Percentiles rank a stretch among this genome's conserved stretches.
Conservation (phyloP, 768 basidiomycete species). For the Mrakia frigida region DNA sequence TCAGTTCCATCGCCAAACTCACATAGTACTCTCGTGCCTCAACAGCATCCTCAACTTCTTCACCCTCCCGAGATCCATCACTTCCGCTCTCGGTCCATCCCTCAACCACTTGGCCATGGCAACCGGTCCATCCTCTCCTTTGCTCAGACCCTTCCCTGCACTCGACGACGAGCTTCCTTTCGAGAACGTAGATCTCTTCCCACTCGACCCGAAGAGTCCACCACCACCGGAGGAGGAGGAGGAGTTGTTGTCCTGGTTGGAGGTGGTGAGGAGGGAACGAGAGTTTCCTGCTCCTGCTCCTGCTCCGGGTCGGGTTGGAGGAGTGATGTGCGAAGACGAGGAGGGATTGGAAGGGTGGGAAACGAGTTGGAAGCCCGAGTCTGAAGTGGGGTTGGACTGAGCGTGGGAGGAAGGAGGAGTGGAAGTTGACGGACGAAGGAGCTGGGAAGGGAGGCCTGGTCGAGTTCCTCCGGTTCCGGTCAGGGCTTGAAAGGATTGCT, state of each 20-base stretch:
- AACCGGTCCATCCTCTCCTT: conserved; percentile 16
- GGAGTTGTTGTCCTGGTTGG: conserved; percentile 18
- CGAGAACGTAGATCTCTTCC: not conserved
- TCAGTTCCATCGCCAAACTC: conserved; percentile 33
- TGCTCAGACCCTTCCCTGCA: conserved; percentile 2
- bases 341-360: not conserved
- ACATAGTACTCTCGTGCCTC: conserved; percentile 87
- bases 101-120: conserved; percentile 29
- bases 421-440: not conserved
- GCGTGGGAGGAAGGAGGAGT: not conserved
- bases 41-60: conserved; percentile 83
- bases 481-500: conserved; percentile 29
- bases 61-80: conserved; percentile 76
- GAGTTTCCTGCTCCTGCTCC: too few relatives aligned
- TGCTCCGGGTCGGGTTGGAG: not conserved
- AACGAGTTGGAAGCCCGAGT: not conserved
- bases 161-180: not conserved
- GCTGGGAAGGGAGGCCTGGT: not conserved
- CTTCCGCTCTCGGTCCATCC: conserved; percentile 53
- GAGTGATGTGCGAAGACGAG: not conserved
- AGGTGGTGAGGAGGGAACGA: not conserved
- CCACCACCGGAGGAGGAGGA: not conserved
- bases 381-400: not conserved
- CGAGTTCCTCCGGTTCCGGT: not conserved
- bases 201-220: not conserved